Evolutionary conservation across 805 yeast species (phyloP).

Genomic region (Myxozyma melibiosi): DNA sequence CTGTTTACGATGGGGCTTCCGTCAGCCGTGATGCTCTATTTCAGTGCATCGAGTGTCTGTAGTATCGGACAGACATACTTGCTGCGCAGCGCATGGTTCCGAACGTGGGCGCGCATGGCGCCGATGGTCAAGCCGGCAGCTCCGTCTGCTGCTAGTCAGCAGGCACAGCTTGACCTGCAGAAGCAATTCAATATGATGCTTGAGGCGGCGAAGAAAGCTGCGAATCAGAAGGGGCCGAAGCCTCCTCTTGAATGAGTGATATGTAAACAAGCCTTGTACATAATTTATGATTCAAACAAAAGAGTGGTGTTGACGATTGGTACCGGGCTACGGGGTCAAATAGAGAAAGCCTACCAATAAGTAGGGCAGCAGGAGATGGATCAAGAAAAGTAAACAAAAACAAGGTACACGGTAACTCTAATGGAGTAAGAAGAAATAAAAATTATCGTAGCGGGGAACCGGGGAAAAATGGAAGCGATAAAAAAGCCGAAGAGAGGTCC

Average conservation of each 20-base stretch:
- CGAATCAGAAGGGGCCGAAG: constrained; percentile 11
- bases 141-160: not conserved
- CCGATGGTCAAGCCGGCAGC: constrained; percentile 56
- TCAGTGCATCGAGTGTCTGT: constrained; percentile 75
- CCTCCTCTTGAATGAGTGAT: not conserved
- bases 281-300: no score
- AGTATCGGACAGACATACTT: constrained; percentile 73
- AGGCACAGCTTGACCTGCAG: not conserved
- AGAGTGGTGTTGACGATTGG: no score
- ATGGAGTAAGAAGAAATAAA: no score
- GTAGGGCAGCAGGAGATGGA: no score
- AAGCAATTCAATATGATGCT: constrained; percentile 20
- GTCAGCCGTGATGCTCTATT: constrained; percentile 81
- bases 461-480: no score
- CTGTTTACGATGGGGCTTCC: constrained; percentile 87
- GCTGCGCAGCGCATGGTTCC: constrained; percentile 60
- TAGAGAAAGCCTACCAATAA: no score
- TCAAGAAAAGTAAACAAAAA: no score
- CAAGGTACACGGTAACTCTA: no score
- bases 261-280: not conserved
- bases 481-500: no score
- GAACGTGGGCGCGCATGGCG: constrained; percentile 61
- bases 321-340: no score
- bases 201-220: constrained; percentile 25
- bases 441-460: no score